Conservation (phyloP, 2,329 filamentous ascomycete genomes). For the Aspergillus candidus region DNA sequence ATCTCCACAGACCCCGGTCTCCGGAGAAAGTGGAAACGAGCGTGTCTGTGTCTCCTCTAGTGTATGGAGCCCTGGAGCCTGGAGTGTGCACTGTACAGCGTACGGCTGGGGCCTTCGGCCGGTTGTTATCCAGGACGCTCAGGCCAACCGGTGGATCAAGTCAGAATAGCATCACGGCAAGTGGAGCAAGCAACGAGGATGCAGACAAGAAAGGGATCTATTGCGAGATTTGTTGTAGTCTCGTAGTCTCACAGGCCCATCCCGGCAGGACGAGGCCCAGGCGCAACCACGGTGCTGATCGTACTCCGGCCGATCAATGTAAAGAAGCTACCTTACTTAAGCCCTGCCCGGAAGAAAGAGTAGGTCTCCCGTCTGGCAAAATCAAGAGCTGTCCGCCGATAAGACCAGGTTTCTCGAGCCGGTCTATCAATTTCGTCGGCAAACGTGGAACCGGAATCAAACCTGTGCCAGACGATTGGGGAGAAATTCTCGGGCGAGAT, state of each 20-base stretch:
- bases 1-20: background rate
- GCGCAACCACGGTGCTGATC: slow-evolving; percentile 7
- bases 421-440: background rate
- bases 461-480: background rate
- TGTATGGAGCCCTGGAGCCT: background rate
- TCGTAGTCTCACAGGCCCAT: slow-evolving; percentile 3
- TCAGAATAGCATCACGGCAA: slow-evolving; percentile 4
- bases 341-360: background rate
- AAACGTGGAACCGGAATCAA: background rate
- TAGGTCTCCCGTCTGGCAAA: background rate
- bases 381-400: too few species aligned
- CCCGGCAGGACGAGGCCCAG: slow-evolving; percentile 7
- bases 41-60: too few species aligned
- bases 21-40: too few species aligned
- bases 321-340: slow-evolving; percentile 1
- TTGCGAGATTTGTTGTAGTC: background rate
- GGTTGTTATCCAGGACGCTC: slow-evolving; percentile 10
- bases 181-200: background rate
- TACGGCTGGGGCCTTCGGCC: background rate
- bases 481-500: background rate
- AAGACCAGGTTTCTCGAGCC: background rate
- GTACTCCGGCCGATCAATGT: slow-evolving; percentile 6
- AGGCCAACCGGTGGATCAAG: slow-evolving; percentile 14
- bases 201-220: background rate
- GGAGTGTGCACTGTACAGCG: background rate